Base-by-base conservation (phyloP, 106 monocot genomes). In the Agapanthus africanus region DNA sequence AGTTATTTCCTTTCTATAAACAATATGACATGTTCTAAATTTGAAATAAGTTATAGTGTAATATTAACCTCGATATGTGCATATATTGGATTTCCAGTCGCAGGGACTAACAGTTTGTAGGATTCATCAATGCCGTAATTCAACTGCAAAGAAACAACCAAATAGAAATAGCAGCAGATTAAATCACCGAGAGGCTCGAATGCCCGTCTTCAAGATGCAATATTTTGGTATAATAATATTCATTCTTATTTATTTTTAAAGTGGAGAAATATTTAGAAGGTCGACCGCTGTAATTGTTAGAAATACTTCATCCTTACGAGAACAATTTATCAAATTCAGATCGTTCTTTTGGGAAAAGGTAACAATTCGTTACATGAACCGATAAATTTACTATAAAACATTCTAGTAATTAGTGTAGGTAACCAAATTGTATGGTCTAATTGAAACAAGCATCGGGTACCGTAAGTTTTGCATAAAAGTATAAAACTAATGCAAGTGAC, bases 101-200 rank as follows among this genome's bases (percentile, higher is more conserved):
- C 74, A 32, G 94, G 94, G 21, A 94, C 63, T 23, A 63, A 76
- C 50, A 94, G 50, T 33, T 75, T 79, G 63, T 94, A 94, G 40
- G 87, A 87, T 62, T 94, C 94, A 70, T 94, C 90, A 40, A 76
- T 50, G 6, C 94, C 94, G 74, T 65, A 94, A 68, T 85, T 84
- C 56, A 94, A 69, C 94, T 94, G 85, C 87, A 90, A 21, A 61
- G 22, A 11, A 66, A 51, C 23, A 35, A 39, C 1, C 23, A 9
- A 56, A 22, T 16, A 5, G 11, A 56, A 56, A 56, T 11, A 15
- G 1, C 13, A 47, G 16, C 46, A 47, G 19, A 47, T n/a, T n/a
- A n/a, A n/a, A n/a, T n/a, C n/a, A n/a, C n/a, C n/a, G n/a, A n/a
- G n/a, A n/a, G n/a, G n/a, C n/a, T n/a, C n/a, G n/a, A n/a, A n/a